These are phyloP conservation scores for Penicillium aurantiogriseum DNA, from an alignment of 2,329 filamentous ascomycete species.

Conservation along the genomic window DNA sequence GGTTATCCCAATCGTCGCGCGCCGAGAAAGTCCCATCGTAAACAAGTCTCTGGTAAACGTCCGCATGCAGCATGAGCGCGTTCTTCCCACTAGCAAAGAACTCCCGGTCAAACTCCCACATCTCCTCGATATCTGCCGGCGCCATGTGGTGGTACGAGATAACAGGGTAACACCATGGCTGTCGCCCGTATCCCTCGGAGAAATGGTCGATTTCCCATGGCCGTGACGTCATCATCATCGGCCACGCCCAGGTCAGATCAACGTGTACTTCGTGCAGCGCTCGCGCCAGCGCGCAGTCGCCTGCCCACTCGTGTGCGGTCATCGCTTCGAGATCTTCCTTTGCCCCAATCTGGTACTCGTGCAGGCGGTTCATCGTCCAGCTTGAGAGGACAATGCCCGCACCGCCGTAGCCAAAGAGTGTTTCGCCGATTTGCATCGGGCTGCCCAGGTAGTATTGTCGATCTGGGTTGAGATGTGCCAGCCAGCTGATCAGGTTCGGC, in stretches of 20 bases:
- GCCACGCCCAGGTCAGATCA: constrained; percentile 46
- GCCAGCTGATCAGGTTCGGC: constrained; percentile 52
- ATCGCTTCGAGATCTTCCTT: constrained; percentile 44
- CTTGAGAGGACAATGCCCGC: constrained; percentile 52
- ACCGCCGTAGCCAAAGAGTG: constrained; percentile 53
- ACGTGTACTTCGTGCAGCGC: constrained; percentile 45
- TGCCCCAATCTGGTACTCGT: constrained; percentile 37
- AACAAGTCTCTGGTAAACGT: constrained; percentile 29
- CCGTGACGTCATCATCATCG: constrained; percentile 42
- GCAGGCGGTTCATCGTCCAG: constrained; percentile 44
- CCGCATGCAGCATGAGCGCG: constrained; percentile 25
- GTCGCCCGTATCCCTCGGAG: constrained; percentile 36
- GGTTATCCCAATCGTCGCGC: constrained; percentile 28
- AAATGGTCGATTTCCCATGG: constrained; percentile 43
- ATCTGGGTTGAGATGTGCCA: constrained; percentile 47
- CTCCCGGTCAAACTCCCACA: constrained; percentile 45
- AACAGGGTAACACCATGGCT: constrained; percentile 50
- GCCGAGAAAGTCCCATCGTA: constrained; percentile 13
- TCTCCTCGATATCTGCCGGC: constrained; percentile 39
- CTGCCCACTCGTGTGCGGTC: constrained; percentile 46
- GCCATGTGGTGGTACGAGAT: constrained; percentile 51
- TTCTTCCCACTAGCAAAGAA: constrained; percentile 57
- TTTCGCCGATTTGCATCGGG: constrained; percentile 49
- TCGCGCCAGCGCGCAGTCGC: constrained; percentile 49
- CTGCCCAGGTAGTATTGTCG: constrained; percentile 54